Conservation (phyloP, 148 eudicot species). For the Oxyria digyna region DNA sequence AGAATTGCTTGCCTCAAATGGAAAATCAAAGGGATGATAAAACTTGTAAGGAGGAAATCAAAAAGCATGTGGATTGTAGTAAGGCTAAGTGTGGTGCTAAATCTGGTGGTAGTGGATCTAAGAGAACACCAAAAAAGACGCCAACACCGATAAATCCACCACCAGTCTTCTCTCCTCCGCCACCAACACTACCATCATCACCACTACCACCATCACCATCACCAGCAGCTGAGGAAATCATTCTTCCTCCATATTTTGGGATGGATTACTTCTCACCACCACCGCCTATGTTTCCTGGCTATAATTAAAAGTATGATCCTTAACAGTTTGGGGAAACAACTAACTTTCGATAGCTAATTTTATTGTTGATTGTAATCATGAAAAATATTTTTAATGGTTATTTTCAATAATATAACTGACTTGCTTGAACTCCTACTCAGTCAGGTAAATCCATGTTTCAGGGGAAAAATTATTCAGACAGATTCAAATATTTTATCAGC, state of each 20-base stretch:
- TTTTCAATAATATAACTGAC: not conserved
- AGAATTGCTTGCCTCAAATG: conserved; percentile 9
- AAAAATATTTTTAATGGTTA: not conserved
- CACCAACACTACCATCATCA: not conserved
- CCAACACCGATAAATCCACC: not conserved
- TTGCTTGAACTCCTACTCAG: not conserved
- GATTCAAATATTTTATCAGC: too few species aligned
- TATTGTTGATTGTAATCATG: not conserved
- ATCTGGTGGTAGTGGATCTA: not conserved
- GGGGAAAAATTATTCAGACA: too few species aligned
- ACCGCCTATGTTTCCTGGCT: conserved; percentile 1
- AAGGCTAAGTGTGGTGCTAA: not conserved
- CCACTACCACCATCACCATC: not conserved
- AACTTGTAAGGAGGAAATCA: not conserved
- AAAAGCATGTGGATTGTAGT: not conserved
- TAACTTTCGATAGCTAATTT: not conserved
- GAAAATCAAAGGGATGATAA: not conserved
- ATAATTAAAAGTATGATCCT: not conserved
- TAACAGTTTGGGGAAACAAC: too few species aligned
- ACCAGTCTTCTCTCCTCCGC: not conserved
- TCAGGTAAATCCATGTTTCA: not conserved
- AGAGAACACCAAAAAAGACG: not conserved
- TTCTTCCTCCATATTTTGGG: conserved; percentile 2
- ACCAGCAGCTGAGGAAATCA: not conserved
- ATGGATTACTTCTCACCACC: conserved; percentile 6